phyloP scores from a whole-genome alignment of 2,329 filamentous ascomycete genomes.

The Colletotrichum sp. region DNA sequence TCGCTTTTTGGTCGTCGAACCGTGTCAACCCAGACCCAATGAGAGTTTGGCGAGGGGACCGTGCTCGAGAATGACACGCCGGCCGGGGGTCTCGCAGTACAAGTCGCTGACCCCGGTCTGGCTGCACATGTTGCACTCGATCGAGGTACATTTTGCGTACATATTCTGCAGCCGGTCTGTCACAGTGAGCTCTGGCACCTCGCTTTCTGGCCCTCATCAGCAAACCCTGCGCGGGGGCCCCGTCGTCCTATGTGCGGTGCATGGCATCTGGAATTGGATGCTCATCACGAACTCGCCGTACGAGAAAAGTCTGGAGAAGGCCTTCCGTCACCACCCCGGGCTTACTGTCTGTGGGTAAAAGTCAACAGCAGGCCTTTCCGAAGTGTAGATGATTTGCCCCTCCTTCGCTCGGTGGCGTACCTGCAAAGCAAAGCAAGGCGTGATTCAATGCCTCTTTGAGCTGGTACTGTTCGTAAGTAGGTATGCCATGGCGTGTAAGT shows the following conservation, averaged over 20 bases:
- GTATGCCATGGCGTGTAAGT: background rate
- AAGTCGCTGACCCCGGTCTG: background rate
- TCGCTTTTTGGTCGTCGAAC: background rate
- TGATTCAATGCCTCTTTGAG: background rate
- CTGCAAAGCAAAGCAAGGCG: background rate
- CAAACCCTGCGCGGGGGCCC: background rate
- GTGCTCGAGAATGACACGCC: background rate
- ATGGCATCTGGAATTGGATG: background rate
- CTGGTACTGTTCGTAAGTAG: background rate
- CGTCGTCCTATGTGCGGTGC: background rate
- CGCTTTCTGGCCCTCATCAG: background rate
- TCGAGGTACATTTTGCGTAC: background rate
- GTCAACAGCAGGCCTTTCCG: background rate
- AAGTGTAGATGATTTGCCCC: background rate
- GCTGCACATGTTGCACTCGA: background rate
- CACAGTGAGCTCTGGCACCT: background rate
- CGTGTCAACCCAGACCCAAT: background rate
- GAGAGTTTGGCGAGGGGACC: slow-evolving; percentile 5
- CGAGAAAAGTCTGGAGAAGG: background rate
- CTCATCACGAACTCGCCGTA: background rate
- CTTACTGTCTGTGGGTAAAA: background rate
- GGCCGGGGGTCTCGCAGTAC: background rate
- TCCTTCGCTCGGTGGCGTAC: background rate
- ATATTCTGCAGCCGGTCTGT: background rate
- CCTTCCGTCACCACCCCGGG: background rate